These are phyloP conservation scores for Chenopodium quinoa DNA, from an alignment of 148 eudicot genomes.

Conservation along the genomic window DNA sequence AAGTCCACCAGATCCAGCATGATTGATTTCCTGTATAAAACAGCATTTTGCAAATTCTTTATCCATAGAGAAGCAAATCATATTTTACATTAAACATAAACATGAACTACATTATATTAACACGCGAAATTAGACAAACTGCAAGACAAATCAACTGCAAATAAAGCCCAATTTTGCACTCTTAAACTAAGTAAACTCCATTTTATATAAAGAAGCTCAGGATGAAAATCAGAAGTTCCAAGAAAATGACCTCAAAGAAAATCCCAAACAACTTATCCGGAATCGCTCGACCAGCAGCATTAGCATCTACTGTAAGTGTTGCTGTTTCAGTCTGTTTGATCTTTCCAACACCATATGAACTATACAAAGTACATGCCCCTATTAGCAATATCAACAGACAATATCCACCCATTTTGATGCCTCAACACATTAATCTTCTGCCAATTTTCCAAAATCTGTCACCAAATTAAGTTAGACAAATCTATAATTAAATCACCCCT, in stretches of 20 bases:
- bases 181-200: background rate
- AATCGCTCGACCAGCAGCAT: conserved; percentile 44
- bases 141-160: background rate
- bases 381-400: conserved; percentile 35
- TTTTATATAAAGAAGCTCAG: background rate
- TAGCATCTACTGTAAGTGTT: conserved; percentile 52
- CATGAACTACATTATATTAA: background rate
- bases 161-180: background rate
- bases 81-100: background rate
- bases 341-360: conserved; percentile 34
- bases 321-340: conserved; percentile 54
- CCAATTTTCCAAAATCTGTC: conserved; percentile 19
- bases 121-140: background rate
- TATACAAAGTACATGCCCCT: conserved; percentile 32
- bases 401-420: conserved; percentile 45
- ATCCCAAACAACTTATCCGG: conserved; percentile 75
- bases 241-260: conserved; percentile 68
- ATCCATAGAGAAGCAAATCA: background rate
- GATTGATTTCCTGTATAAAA: conserved; percentile 77
- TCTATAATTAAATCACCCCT: background rate
- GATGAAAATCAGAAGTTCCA: background rate
- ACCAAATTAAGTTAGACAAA: background rate
- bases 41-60: conserved; percentile 13
- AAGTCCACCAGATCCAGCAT: conserved; percentile 94
- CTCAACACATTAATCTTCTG: conserved; percentile 31